Percentiles rank a stretch among this genome's conserved stretches.
These are phyloP conservation scores for Iberis amara DNA, from an alignment of 441 rosid species.

Conservation along the genomic window DNA sequence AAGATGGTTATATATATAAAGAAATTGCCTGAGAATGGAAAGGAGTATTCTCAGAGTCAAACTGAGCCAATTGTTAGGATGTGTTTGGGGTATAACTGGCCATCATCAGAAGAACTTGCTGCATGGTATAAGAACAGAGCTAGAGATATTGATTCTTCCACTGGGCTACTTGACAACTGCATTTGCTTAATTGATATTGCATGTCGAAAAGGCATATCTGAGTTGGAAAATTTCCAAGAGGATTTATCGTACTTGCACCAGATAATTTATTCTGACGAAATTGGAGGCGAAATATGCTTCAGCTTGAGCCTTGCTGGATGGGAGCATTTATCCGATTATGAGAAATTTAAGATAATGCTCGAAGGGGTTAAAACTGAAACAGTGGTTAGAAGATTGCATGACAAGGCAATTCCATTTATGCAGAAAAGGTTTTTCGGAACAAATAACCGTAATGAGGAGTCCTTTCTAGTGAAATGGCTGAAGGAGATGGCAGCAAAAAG, in stretches of 20 bases:
- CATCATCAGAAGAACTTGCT: conserved; percentile 60
- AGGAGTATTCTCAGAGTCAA: conserved; percentile 45
- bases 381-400: conserved; percentile 53
- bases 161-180: conserved; percentile 91
- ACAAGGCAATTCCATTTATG: conserved; percentile 81
- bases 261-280: conserved; percentile 63
- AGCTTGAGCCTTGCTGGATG: conserved; percentile 67
- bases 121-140: conserved; percentile 87
- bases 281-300: conserved; percentile 44
- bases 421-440: conserved; percentile 38
- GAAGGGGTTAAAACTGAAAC: conserved; percentile 61
- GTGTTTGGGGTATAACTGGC: conserved; percentile 61
- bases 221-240: conserved; percentile 67
- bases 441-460: conserved; percentile 35
- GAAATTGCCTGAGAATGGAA: conserved; percentile 48
- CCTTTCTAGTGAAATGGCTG: conserved; percentile 87
- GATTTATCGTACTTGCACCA: conserved; percentile 73
- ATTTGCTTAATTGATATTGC: conserved; percentile 73
- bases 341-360: conserved; percentile 77
- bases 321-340: conserved; percentile 83
- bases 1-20: conserved; percentile 58
- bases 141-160: conserved; percentile 72
- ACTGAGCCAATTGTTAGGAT: conserved; percentile 76
- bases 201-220: conserved; percentile 65
- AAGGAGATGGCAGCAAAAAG: conserved; percentile 74